A percentile compares a stretch with the other conserved stretches of the same genome.
phyloP scores from a whole-genome alignment of 2,329 filamentous ascomycete genomes.

The Nemania sp. region DNA sequence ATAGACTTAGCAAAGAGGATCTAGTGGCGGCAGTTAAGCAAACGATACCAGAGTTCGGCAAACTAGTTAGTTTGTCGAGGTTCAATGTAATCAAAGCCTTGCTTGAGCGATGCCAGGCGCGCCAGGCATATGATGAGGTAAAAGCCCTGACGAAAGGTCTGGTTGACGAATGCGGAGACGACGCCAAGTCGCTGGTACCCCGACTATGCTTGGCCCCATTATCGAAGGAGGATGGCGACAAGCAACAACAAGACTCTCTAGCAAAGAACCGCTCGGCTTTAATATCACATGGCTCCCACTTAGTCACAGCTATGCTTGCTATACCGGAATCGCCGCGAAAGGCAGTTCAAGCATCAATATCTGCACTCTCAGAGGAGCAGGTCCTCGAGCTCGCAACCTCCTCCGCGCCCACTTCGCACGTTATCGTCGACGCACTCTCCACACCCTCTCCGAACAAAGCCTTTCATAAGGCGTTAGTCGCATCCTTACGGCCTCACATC shows the following conservation, averaged over 20 bases:
- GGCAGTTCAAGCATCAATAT: constrained; percentile 73
- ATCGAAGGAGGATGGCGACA: constrained; percentile 39
- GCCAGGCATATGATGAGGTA: constrained; percentile 60
- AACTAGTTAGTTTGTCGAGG: constrained; percentile 73
- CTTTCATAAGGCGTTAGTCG: constrained; percentile 60
- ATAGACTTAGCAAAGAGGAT: constrained; percentile 84
- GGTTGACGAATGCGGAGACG: constrained; percentile 51
- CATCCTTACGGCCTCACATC: constrained; percentile 49
- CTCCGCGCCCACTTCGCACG: constrained; percentile 52
- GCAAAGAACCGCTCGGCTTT: constrained; percentile 61
- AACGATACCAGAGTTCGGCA: constrained; percentile 72
- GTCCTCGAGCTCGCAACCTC: constrained; percentile 66
- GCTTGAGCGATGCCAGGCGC: constrained; percentile 78
- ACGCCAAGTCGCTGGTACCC: constrained; percentile 52
- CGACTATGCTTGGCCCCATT: constrained; percentile 53
- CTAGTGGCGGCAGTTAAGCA: constrained; percentile 71
- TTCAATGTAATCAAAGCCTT: constrained; percentile 79
- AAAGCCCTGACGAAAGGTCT: constrained; percentile 52
- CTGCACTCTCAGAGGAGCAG: constrained; percentile 58
- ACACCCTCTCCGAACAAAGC: constrained; percentile 52
- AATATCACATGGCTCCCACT: constrained; percentile 73
- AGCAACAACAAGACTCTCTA: constrained; percentile 42
- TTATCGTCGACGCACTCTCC: constrained; percentile 55
- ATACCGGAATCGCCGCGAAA: constrained; percentile 70
- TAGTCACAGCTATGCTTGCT: constrained; percentile 78